Conservation (phyloP, 2,329 filamentous ascomycete species). For the Ascocoryne sarcoides region DNA sequence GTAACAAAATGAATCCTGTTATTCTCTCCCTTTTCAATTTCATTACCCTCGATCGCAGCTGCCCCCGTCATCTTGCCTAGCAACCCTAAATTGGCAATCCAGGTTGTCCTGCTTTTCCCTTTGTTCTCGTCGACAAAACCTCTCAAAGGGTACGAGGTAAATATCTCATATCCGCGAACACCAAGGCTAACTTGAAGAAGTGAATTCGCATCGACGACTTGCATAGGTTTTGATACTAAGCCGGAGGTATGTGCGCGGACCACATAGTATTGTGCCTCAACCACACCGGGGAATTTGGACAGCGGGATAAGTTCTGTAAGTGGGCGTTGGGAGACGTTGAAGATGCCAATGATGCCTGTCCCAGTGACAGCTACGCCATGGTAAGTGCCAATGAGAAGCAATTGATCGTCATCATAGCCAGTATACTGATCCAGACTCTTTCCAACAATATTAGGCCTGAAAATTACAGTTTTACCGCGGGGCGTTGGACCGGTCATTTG, state of each 20-base stretch:
- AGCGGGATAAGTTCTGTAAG: constrained; percentile 64
- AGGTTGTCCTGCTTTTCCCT: constrained; percentile 32
- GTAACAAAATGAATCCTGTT: constrained; percentile 57
- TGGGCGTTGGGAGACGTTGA: constrained; percentile 62
- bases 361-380: constrained; percentile 56
- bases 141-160: constrained; percentile 63
- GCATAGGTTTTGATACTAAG: constrained; percentile 45
- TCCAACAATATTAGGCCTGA: constrained; percentile 68
- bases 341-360: constrained; percentile 70
- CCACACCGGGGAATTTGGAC: constrained; percentile 62
- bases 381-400: constrained; percentile 74
- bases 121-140: constrained; percentile 38
- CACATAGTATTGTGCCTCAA: constrained; percentile 52
- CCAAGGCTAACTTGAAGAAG: constrained; percentile 56
- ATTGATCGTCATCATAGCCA: constrained; percentile 60
- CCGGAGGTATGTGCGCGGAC: constrained; percentile 65
- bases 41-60: constrained; percentile 62
- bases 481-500: constrained; percentile 74
- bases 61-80: constrained; percentile 84
- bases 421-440: constrained; percentile 67
- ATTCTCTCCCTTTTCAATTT: constrained; percentile 48
- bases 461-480: constrained; percentile 65
- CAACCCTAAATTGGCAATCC: constrained; percentile 65
- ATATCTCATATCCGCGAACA: constrained; percentile 66
- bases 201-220: constrained; percentile 34